Percentiles rank a stretch among this genome's conserved stretches.
These are phyloP conservation scores for Cerrena zonata DNA, from an alignment of 1,284 basidiomycete genomes.

Conservation along the genomic window DNA sequence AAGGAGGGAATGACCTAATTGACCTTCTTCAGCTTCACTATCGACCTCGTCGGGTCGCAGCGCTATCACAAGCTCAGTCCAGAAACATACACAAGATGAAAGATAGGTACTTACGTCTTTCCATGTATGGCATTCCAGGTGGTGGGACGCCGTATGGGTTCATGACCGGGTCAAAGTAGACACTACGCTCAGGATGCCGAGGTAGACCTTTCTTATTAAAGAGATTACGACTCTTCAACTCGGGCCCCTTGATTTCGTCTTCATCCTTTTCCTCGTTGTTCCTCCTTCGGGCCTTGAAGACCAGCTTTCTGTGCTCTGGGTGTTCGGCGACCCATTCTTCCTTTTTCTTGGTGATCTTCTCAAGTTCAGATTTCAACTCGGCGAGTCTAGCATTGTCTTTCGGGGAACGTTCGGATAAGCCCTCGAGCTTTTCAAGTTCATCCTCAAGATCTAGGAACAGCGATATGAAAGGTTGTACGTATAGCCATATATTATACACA, in stretches of 20 bases:
- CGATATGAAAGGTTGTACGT: background rate
- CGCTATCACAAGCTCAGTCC: slow-evolving; percentile 34
- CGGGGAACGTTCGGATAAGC: slow-evolving; percentile 34
- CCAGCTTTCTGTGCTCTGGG: slow-evolving; percentile 78
- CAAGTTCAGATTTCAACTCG: slow-evolving; percentile 72
- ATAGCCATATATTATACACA: background rate
- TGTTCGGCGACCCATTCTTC: slow-evolving; percentile 86
- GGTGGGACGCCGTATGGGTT: slow-evolving; percentile 95
- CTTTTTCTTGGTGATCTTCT: slow-evolving; percentile 77
- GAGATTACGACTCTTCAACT: slow-evolving; percentile 52
- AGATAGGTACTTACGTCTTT: slow-evolving; percentile 57
- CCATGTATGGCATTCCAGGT: slow-evolving; percentile 91
- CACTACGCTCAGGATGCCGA: slow-evolving; percentile 79
- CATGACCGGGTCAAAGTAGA: slow-evolving; percentile 89
- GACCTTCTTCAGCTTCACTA: slow-evolving; percentile 52
- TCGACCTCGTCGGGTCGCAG: slow-evolving; percentile 56
- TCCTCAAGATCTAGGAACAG: slow-evolving; percentile 56
- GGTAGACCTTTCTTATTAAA: slow-evolving; percentile 81
- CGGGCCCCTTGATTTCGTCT: slow-evolving; percentile 24
- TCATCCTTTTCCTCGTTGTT: slow-evolving; percentile 43
- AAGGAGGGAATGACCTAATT: slow-evolving; percentile 7
- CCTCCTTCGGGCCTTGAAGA: slow-evolving; percentile 52
- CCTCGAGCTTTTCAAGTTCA: slow-evolving; percentile 62
- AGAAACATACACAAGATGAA: background rate
- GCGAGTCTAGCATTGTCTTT: slow-evolving; percentile 52